These are phyloP conservation scores for Francoa sonchifolia DNA, from an alignment of 441 rosid species.

Conservation along the genomic window DNA sequence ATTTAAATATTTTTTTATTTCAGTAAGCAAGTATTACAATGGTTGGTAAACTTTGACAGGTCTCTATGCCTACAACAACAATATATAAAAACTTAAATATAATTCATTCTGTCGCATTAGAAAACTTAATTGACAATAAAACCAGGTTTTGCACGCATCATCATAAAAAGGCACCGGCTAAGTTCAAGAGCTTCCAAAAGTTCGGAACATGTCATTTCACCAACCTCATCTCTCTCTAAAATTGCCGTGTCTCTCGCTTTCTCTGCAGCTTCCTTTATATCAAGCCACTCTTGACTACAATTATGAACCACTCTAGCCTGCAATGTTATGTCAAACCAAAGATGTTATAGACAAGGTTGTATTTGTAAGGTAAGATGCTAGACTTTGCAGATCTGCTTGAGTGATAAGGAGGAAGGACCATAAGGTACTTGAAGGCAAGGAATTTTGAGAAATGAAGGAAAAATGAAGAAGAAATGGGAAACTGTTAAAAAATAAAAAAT, in stretches of 20 bases:
- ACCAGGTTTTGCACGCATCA: slow-evolving; percentile 46
- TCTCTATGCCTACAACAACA: too few relatives aligned
- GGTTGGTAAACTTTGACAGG: too few relatives aligned
- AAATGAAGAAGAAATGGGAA: too few relatives aligned
- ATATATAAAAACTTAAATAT: too few relatives aligned
- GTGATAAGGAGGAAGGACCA: not conserved
- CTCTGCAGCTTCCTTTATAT: slow-evolving; percentile 88
- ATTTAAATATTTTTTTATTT: too few relatives aligned
- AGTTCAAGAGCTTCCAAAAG: slow-evolving; percentile 98
- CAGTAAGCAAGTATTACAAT: too few relatives aligned
- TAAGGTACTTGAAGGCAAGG: too few relatives aligned
- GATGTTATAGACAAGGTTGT: not conserved
- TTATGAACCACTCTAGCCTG: slow-evolving; percentile 94
- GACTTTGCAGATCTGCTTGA: slow-evolving; percentile 3
- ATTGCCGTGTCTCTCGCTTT: slow-evolving; percentile 66
- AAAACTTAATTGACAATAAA: not conserved
- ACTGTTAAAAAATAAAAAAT: too few relatives aligned
- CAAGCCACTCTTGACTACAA: slow-evolving; percentile 76
- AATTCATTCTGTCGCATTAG: not conserved
- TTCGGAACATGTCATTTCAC: slow-evolving; percentile 88
- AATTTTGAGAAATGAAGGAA: too few relatives aligned
- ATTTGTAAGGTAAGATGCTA: slow-evolving; percentile 1
- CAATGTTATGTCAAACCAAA: slow-evolving; percentile 9
- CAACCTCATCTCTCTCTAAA: slow-evolving; percentile 76
- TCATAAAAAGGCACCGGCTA: slow-evolving; percentile 85